These are phyloP conservation scores for Puccinia hordei DNA, from an alignment of 1,284 basidiomycete genomes.

Conservation along the genomic window DNA sequence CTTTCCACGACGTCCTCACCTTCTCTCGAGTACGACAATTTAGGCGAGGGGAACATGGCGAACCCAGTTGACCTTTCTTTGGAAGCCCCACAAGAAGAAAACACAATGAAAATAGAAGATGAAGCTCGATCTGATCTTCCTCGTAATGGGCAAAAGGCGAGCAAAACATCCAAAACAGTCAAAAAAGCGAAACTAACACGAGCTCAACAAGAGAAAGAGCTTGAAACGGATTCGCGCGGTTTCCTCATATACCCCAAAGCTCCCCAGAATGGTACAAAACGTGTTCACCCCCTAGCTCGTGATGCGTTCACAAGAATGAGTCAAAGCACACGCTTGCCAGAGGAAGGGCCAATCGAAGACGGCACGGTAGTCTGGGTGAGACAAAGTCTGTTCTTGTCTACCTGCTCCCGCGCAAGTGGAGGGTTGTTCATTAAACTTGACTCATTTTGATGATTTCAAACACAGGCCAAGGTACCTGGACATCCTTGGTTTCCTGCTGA, in stretches of 20 bases:
- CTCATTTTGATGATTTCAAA: neutral
- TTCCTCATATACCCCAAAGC: constrained; percentile 49
- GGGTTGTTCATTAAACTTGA: neutral
- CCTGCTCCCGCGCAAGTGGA: neutral
- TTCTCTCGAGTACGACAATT: neutral
- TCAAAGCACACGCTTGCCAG: constrained; percentile 37
- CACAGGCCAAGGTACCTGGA: constrained; percentile 46
- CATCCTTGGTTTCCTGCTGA: constrained; percentile 51
- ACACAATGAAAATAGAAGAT: neutral
- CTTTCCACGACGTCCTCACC: constrained; percentile 43
- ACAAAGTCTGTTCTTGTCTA: neutral
- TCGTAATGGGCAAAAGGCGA: constrained; percentile 6
- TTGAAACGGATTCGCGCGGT: constrained; percentile 29
- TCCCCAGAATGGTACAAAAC: constrained; percentile 16
- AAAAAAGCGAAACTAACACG: constrained; percentile 11
- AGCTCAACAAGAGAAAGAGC: constrained; percentile 40
- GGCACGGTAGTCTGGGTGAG: constrained; percentile 51
- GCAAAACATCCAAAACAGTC: constrained; percentile 11
- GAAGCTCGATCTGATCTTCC: neutral
- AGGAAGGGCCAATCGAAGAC: constrained; percentile 44
- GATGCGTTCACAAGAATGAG: constrained; percentile 46
- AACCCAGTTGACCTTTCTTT: neutral
- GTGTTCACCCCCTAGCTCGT: constrained; percentile 42
- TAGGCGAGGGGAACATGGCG: neutral
- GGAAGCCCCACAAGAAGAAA: neutral